A percentile compares a stretch with the other conserved stretches of the same genome.
These are phyloP conservation scores for Neopestalotiopsis rosae DNA, from an alignment of 2,329 filamentous ascomycete genomes.

Conservation along the genomic window DNA sequence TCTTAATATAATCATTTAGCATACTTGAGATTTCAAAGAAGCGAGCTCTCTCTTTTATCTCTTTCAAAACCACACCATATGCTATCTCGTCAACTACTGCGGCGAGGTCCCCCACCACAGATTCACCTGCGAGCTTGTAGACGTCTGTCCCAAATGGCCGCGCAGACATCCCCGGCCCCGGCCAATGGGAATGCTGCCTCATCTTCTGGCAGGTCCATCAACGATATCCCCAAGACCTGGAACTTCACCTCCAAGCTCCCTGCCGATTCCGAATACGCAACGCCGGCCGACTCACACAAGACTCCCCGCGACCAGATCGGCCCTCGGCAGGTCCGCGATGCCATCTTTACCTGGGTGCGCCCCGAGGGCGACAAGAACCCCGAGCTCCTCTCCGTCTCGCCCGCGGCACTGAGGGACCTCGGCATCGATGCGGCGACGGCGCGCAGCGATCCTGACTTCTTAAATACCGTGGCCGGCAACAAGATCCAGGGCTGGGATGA, in stretches of 20 bases:
- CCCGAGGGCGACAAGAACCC: slow-evolving; percentile 75
- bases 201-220: slow-evolving; percentile 40
- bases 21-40: background rate
- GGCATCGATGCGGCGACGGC: slow-evolving; percentile 74
- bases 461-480: slow-evolving; percentile 80
- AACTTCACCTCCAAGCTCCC: slow-evolving; percentile 71
- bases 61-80: slow-evolving; percentile 28
- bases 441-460: slow-evolving; percentile 71
- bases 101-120: slow-evolving; percentile 27
- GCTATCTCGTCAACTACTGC: slow-evolving; percentile 39
- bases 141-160: slow-evolving; percentile 38
- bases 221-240: slow-evolving; percentile 69
- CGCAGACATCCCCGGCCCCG: slow-evolving; percentile 34
- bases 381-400: slow-evolving; percentile 82
- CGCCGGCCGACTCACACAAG: slow-evolving; percentile 79
- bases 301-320: slow-evolving; percentile 78
- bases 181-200: slow-evolving; percentile 8
- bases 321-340: slow-evolving; percentile 83
- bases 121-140: slow-evolving; percentile 8
- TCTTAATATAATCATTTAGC: background rate
- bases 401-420: slow-evolving; percentile 79
- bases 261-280: slow-evolving; percentile 78
- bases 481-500: slow-evolving; percentile 80
- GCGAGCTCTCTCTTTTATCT: background rate
- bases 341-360: slow-evolving; percentile 88